phyloP scores from a whole-genome alignment of 768 basidiomycete species.

The Russula vinacea region DNA sequence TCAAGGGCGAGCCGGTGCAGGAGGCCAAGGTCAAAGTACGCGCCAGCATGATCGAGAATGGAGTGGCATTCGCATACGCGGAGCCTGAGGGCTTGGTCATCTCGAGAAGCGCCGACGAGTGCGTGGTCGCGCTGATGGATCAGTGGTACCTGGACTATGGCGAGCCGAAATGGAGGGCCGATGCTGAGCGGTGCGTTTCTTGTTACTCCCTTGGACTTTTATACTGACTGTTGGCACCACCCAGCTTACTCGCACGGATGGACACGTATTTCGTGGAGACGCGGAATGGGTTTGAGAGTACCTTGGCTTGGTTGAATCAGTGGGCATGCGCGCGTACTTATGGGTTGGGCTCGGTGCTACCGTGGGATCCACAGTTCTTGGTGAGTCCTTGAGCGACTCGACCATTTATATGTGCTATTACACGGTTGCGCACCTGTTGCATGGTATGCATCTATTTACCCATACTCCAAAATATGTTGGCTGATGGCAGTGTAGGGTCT shows the following conservation, averaged over 20 bases:
- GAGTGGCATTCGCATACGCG: constrained; percentile 85
- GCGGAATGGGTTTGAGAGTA: constrained; percentile 85
- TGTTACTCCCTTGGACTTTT: neutral
- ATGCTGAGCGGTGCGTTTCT: constrained; percentile 69
- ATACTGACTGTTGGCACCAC: constrained; percentile 7
- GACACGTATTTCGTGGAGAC: constrained; percentile 91
- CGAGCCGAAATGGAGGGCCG: constrained; percentile 81
- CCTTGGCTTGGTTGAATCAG: constrained; percentile 91
- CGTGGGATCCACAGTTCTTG: constrained; percentile 95
- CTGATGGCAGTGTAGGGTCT: constrained; percentile 45
- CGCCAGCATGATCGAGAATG: constrained; percentile 72
- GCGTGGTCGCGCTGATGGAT: constrained; percentile 96
- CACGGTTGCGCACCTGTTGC: constrained; percentile 87
- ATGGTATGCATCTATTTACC: constrained; percentile 52
- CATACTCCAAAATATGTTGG: constrained; percentile 4
- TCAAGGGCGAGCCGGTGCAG: constrained; percentile 82
- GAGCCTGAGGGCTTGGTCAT: constrained; percentile 92
- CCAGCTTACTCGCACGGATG: constrained; percentile 78
- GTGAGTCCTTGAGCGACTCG: constrained; percentile 97
- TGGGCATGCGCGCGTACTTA: constrained; percentile 99
- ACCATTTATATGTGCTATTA: constrained; percentile 99
- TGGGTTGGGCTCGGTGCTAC: constrained; percentile 90
- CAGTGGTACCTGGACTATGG: constrained; percentile 99
- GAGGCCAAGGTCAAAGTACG: constrained; percentile 91
- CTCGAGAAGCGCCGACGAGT: constrained; percentile 91